These are phyloP conservation scores for Dryadomyces quercus-mongolicae DNA, from an alignment of 2,329 filamentous ascomycete species.

Conservation along the genomic window DNA sequence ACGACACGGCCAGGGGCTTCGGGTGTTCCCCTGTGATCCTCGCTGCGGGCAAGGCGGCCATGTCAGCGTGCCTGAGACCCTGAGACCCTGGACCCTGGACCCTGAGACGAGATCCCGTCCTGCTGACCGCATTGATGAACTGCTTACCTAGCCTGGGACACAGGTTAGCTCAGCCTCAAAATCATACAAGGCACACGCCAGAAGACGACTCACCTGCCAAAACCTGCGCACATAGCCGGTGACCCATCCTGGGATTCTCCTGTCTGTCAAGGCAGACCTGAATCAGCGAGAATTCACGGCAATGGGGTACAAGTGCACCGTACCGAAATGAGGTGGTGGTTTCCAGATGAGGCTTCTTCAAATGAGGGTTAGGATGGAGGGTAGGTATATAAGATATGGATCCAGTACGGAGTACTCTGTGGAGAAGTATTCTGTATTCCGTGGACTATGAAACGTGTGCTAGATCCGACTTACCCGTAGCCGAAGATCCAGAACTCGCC, in stretches of 20 bases:
- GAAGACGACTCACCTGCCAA: constrained; percentile 69
- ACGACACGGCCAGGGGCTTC: constrained; percentile 81
- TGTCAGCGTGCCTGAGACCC: not conserved
- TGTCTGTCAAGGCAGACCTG: constrained; percentile 41
- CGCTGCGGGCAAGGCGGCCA: constrained; percentile 40
- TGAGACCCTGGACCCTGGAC: not conserved
- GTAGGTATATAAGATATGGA: too few relatives aligned
- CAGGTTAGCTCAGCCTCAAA: not conserved
- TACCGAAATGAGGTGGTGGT: constrained; percentile 91
- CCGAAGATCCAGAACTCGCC: constrained; percentile 91
- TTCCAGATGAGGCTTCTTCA: constrained; percentile 92
- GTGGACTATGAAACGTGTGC: too few relatives aligned
- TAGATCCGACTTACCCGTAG: constrained; percentile 60
- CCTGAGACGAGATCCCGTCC: too few relatives aligned
- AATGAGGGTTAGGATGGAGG: not conserved
- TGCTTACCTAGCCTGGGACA: constrained; percentile 7
- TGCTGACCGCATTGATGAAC: not conserved
- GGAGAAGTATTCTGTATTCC: too few relatives aligned
- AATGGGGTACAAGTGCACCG: constrained; percentile 8
- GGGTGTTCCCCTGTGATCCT: constrained; percentile 90
- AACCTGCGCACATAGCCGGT: constrained; percentile 89
- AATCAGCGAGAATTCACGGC: constrained; percentile 1
- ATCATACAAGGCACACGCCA: too few relatives aligned
- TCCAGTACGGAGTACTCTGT: too few relatives aligned
- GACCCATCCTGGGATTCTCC: constrained; percentile 77